Percentiles rank a stretch among this genome's conserved stretches.
phyloP scores from a whole-genome alignment of 2,329 filamentous ascomycete species.

The Colletotrichum coccodes region DNA sequence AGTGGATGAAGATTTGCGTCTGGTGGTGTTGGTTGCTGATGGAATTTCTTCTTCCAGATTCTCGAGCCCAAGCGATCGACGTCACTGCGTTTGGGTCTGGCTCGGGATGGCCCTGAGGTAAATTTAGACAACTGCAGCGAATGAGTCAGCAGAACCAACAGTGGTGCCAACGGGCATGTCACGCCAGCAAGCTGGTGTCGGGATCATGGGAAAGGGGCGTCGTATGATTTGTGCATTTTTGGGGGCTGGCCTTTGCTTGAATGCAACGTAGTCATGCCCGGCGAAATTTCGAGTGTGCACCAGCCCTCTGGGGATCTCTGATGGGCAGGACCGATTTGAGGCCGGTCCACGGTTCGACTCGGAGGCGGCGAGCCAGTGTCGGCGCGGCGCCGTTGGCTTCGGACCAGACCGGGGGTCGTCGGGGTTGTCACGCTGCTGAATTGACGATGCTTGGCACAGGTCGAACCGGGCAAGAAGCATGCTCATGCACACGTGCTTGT shows the following conservation, averaged over 20 bases:
- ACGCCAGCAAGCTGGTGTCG: neutral
- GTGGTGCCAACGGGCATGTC: slow-evolving; percentile 1
- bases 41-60: neutral
- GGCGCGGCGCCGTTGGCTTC: slow-evolving; percentile 16
- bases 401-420: neutral
- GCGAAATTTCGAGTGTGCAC: too few relatives aligned
- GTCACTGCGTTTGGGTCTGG: slow-evolving; percentile 4
- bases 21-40: neutral
- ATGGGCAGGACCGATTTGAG: neutral
- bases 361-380: neutral
- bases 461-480: neutral
- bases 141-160: slow-evolving; percentile 14
- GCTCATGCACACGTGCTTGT: neutral
- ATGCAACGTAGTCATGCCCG: neutral
- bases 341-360: slow-evolving; percentile 1
- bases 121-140: neutral
- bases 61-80: neutral
- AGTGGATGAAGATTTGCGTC: too few relatives aligned
- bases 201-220: slow-evolving; percentile 1
- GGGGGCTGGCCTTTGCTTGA: neutral
- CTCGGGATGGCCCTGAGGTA: slow-evolving; percentile 10
- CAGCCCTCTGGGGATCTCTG: neutral
- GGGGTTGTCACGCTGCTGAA: neutral
- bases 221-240: slow-evolving; percentile 19
- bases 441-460: neutral